These are phyloP conservation scores for Penicillium cinerascens DNA, from an alignment of 495 filamentous ascomycete genomes.

Conservation along the genomic window DNA sequence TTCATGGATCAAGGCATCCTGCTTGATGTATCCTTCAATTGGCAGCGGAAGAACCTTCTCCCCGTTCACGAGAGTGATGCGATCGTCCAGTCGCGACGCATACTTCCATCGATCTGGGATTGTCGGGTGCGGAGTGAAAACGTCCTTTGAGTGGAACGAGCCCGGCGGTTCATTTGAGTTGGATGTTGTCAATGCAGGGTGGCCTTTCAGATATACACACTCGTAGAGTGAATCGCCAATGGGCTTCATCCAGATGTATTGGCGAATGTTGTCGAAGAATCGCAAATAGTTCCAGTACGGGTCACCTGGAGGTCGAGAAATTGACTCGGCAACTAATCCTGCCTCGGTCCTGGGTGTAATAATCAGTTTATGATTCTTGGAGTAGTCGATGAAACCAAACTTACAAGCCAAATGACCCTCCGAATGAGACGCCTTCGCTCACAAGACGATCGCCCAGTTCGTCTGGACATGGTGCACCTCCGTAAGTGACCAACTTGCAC, in stretches of 20 bases:
- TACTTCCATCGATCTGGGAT: slow-evolving; percentile 63
- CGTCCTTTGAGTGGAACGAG: slow-evolving; percentile 56
- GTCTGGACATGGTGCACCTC: slow-evolving; percentile 54
- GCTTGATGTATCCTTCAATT: slow-evolving; percentile 56
- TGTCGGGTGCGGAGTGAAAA: slow-evolving; percentile 60
- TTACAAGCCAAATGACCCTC: slow-evolving; percentile 51
- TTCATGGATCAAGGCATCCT: slow-evolving; percentile 50
- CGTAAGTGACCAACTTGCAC: slow-evolving; percentile 48
- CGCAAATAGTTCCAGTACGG: slow-evolving; percentile 54
- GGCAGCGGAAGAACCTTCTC: slow-evolving; percentile 66
- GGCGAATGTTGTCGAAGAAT: slow-evolving; percentile 42
- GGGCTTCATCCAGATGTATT: slow-evolving; percentile 50
- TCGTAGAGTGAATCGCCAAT: slow-evolving; percentile 46
- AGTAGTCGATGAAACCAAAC: slow-evolving; percentile 9
- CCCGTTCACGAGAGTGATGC: slow-evolving; percentile 61
- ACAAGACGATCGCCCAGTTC: slow-evolving; percentile 55
- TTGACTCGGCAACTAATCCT: slow-evolving; percentile 49
- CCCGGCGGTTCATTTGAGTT: slow-evolving; percentile 51
- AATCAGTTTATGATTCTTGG: not conserved
- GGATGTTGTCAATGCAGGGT: slow-evolving; percentile 48
- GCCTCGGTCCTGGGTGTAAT: slow-evolving; percentile 46
- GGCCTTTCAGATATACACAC: slow-evolving; percentile 49
- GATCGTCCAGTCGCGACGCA: slow-evolving; percentile 57
- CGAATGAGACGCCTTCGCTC: slow-evolving; percentile 44
- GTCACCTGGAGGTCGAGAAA: slow-evolving; percentile 42